phyloP scores from a whole-genome alignment of 2,329 filamentous ascomycete genomes.

The Cryphonectria carpinicola region DNA sequence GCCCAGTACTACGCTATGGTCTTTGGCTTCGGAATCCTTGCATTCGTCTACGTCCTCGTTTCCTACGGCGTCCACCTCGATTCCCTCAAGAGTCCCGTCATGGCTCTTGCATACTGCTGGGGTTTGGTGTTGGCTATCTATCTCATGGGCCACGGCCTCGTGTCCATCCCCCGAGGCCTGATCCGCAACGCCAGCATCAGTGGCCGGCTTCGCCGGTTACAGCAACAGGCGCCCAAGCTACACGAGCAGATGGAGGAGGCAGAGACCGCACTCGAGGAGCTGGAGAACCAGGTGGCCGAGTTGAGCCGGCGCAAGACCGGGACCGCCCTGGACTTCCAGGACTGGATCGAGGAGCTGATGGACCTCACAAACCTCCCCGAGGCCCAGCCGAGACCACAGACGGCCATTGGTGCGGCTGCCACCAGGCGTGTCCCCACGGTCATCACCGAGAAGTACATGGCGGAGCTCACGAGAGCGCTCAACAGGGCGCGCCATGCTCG shows the following conservation, averaged over 20 bases:
- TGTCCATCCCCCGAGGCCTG: slow-evolving; percentile 82
- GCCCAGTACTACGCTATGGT: slow-evolving; percentile 86
- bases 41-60: slow-evolving; percentile 81
- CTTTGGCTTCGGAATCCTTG: slow-evolving; percentile 69
- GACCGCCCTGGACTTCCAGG: slow-evolving; percentile 73
- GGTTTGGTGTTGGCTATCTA: slow-evolving; percentile 91
- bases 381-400: slow-evolving; percentile 49
- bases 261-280: slow-evolving; percentile 74
- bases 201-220: slow-evolving; percentile 73
- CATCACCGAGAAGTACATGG: slow-evolving; percentile 90
- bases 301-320: slow-evolving; percentile 81
- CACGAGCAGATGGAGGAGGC: slow-evolving; percentile 90
- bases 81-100: slow-evolving; percentile 80
- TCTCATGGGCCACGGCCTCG: slow-evolving; percentile 95
- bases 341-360: slow-evolving; percentile 94
- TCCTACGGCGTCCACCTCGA: slow-evolving; percentile 73
- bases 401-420: slow-evolving; percentile 48
- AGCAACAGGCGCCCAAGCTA: slow-evolving; percentile 76
- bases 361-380: slow-evolving; percentile 76
- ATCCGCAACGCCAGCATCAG: slow-evolving; percentile 80
- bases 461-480: slow-evolving; percentile 82
- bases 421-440: slow-evolving; percentile 69
- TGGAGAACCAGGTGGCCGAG: slow-evolving; percentile 80
- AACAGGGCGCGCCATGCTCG: slow-evolving; percentile 82
- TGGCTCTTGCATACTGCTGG: slow-evolving; percentile 96